Evolutionary conservation across 1,284 basidiomycete species (phyloP).

Genomic region (Rhodotorula sp.): DNA sequence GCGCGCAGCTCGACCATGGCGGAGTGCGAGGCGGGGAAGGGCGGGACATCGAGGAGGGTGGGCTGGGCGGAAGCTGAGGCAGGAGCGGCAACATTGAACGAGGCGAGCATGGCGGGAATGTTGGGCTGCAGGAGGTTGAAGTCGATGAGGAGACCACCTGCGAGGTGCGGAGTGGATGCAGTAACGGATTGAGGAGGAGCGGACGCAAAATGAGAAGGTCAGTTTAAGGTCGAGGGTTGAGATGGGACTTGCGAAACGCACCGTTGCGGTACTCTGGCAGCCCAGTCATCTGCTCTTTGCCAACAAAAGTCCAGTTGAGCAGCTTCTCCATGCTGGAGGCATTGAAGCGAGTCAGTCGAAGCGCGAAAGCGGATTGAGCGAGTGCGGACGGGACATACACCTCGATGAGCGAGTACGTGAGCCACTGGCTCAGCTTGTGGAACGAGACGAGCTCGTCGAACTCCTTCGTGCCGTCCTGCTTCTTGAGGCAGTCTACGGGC

Average conservation of each 20-base stretch:
- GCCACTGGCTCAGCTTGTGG: constrained; percentile 94
- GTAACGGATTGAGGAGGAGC: neutral
- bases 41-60: constrained; percentile 60
- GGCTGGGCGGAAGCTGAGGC: constrained; percentile 54
- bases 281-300: constrained; percentile 75
- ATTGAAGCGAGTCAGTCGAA: neutral
- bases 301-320: constrained; percentile 74
- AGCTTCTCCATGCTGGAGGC: constrained; percentile 61
- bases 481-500: constrained; percentile 72
- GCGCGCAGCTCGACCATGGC: constrained; percentile 95
- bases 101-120: constrained; percentile 48
- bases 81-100: constrained; percentile 42
- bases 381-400: constrained; percentile 52
- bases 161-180: neutral
- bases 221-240: neutral
- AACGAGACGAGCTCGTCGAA: constrained; percentile 77
- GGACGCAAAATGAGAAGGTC: too few species aligned
- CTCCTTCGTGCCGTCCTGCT: constrained; percentile 54
- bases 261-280: constrained; percentile 88
- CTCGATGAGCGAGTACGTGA: constrained; percentile 79
- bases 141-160: constrained; percentile 85
- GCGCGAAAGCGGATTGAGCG: too few species aligned
- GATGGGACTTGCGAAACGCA: constrained; percentile 44
- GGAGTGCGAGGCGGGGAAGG: constrained; percentile 71
- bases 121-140: constrained; percentile 71